Conservation (phyloP, 805 yeast species). For the Yamadazyma nakazawae region DNA sequence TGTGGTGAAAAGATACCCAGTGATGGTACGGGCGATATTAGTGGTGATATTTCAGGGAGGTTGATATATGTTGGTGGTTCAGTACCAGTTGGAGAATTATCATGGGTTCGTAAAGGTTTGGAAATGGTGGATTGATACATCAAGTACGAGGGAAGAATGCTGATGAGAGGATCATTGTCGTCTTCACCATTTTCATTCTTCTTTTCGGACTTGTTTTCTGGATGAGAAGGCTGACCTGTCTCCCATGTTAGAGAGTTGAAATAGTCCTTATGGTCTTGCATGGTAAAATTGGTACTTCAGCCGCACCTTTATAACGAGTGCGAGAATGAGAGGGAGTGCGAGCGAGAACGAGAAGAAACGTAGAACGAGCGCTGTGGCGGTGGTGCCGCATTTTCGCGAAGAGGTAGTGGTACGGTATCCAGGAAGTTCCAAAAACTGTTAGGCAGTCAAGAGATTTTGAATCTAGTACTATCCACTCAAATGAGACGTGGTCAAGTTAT, state of each 20-base stretch:
- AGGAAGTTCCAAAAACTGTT: too few relatives aligned
- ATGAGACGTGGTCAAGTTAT: too few relatives aligned
- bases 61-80: constrained; percentile 34
- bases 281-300: not conserved
- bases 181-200: not conserved
- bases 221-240: not conserved
- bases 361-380: too few relatives aligned
- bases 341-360: too few relatives aligned
- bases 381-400: too few relatives aligned
- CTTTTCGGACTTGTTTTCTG: not conserved
- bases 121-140: constrained; percentile 34
- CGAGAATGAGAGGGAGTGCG: too few relatives aligned
- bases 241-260: constrained; percentile 5
- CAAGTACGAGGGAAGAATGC: constrained; percentile 39
- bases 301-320: too few relatives aligned
- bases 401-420: too few relatives aligned
- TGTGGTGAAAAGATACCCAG: constrained; percentile 3
- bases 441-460: too few relatives aligned
- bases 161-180: constrained; percentile 22
- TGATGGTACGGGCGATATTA: not conserved
- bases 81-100: constrained; percentile 19
- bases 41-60: constrained; percentile 1
- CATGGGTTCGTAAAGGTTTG: constrained; percentile 4
- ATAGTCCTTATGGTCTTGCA: constrained; percentile 3
- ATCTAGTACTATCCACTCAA: too few relatives aligned